These are phyloP conservation scores for Forsythia viridissima DNA, from an alignment of 257 asterid species.

Conservation along the genomic window DNA sequence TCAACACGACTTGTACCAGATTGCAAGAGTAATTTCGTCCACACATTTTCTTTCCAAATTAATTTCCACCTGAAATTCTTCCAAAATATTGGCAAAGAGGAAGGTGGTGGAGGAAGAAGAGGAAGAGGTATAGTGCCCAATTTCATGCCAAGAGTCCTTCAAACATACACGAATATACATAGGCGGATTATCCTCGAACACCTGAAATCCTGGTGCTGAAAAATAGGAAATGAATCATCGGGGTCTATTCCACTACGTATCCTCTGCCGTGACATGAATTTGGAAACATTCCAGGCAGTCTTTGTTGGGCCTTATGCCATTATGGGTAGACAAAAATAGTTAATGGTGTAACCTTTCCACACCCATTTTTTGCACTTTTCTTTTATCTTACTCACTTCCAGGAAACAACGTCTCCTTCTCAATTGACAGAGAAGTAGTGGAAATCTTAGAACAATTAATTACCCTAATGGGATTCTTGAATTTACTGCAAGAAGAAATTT, in stretches of 20 bases:
- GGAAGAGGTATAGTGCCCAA: constrained; percentile 60
- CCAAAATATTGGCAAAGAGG: too few relatives aligned
- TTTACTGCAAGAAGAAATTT: constrained; percentile 8
- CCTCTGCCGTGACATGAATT: constrained; percentile 43
- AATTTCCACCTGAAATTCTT: too few relatives aligned
- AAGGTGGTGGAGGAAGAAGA: too few relatives aligned
- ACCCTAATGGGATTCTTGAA: constrained; percentile 16
- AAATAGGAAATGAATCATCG: neutral
- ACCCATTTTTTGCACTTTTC: constrained; percentile 65
- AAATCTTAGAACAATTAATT: constrained; percentile 25
- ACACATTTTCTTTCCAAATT: too few relatives aligned
- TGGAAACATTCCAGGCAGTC: constrained; percentile 26
- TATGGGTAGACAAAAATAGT: constrained; percentile 62
- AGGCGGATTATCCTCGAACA: constrained; percentile 63
- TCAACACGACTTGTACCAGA: too few relatives aligned
- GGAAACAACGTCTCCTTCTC: constrained; percentile 40
- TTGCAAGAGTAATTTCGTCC: too few relatives aligned
- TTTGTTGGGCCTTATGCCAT: constrained; percentile 49
- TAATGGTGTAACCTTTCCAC: constrained; percentile 69
- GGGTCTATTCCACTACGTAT: constrained; percentile 54
- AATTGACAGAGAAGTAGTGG: constrained; percentile 30
- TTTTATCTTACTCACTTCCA: constrained; percentile 59
- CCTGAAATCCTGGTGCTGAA: constrained; percentile 50
- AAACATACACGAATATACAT: constrained; percentile 61
- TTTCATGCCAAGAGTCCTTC: constrained; percentile 76